A percentile compares a stretch with the other conserved stretches of the same genome.
Evolutionary conservation across 163 green algal species (phyloP).

Genomic region (Prototheca cutis): DNA sequence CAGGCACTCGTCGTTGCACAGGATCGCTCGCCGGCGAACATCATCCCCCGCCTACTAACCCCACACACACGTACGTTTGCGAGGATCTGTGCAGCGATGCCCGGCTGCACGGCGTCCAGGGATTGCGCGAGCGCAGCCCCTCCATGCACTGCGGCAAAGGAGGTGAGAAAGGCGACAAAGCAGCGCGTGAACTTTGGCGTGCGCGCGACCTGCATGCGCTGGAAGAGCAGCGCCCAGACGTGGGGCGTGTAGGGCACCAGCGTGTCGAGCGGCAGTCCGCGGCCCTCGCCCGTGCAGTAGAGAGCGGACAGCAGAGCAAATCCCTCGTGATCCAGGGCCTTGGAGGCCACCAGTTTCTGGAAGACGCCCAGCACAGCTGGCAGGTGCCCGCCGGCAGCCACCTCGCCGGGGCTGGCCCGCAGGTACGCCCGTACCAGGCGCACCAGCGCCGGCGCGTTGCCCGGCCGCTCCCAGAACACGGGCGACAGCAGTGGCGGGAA

Average conservation of each 20-base stretch:
- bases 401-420: constrained; percentile 47
- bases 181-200: constrained; percentile 66
- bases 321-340: constrained; percentile 76
- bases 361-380: constrained; percentile 68
- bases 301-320: constrained; percentile 82
- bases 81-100: constrained; percentile 35
- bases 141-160: constrained; percentile 57
- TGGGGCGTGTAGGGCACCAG: constrained; percentile 39
- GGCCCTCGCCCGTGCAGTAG: neutral
- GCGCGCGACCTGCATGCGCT: constrained; percentile 52
- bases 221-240: constrained; percentile 72
- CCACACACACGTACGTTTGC: neutral
- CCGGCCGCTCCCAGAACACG: constrained; percentile 80
- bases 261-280: neutral
- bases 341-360: constrained; percentile 82
- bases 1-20: too few species aligned
- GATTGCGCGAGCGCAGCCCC: constrained; percentile 22
- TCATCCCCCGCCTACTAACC: too few species aligned
- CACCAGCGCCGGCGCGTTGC: constrained; percentile 88
- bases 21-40: too few species aligned
- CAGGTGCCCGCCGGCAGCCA: constrained; percentile 60
- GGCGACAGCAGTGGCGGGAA: constrained; percentile 79
- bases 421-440: constrained; percentile 88
- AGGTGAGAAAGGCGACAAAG: constrained; percentile 65
- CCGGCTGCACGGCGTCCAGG: constrained; percentile 73